Evolutionary conservation across 441 rosid genomes (phyloP).

Genomic region (Erodium trifolium): DNA sequence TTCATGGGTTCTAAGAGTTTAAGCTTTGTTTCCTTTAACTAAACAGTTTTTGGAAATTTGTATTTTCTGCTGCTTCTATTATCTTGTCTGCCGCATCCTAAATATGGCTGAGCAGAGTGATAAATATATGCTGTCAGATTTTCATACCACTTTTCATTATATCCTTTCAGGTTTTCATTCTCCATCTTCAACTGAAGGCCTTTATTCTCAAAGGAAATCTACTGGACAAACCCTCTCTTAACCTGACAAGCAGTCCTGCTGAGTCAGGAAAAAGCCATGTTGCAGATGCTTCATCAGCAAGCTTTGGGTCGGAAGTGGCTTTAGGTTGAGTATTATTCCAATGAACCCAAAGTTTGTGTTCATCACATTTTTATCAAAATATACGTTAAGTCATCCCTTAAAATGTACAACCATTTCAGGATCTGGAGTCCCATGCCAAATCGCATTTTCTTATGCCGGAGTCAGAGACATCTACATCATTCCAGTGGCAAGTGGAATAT

Average conservation of each 20-base stretch:
- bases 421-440: conserved; percentile 51
- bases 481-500: conserved; percentile 34
- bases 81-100: neutral
- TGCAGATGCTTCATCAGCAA: conserved; percentile 45
- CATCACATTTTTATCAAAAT: conserved; percentile 12
- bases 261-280: conserved; percentile 33
- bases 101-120: neutral
- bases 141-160: conserved; percentile 8
- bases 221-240: conserved; percentile 32
- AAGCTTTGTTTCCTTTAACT: neutral
- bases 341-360: conserved; percentile 4
- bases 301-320: conserved; percentile 61
- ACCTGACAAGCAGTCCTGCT: conserved; percentile 21
- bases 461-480: conserved; percentile 46
- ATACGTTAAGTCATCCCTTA: neutral
- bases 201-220: conserved; percentile 33
- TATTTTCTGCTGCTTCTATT: neutral
- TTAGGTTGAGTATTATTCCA: conserved; percentile 36
- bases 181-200: conserved; percentile 58
- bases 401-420: conserved; percentile 29
- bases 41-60: neutral
- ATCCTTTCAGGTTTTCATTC: conserved; percentile 37
- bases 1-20: neutral
- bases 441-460: conserved; percentile 62
- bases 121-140: neutral